Percentiles rank a stretch among this genome's conserved stretches.
Conservation (phyloP, 2,329 filamentous ascomycete species). For the Daldinia eschscholtzii region DNA sequence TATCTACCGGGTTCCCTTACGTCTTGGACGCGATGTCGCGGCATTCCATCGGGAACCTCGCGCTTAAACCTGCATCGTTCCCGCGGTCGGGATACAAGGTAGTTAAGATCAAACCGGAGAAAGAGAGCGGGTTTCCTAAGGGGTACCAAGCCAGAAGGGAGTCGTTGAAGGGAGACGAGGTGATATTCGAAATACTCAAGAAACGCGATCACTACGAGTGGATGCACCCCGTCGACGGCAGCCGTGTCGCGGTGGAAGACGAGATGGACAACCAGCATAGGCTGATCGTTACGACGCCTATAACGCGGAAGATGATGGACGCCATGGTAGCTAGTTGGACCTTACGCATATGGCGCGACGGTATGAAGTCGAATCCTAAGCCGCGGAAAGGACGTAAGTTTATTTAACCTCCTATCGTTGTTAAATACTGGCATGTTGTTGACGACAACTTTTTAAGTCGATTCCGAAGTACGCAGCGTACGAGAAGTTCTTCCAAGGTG, state of each 20-base stretch:
- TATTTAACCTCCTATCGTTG: not conserved
- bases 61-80: constrained; percentile 37
- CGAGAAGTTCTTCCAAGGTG: constrained; percentile 40
- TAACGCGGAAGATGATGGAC: constrained; percentile 40
- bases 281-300: constrained; percentile 36
- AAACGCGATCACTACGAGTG: constrained; percentile 44
- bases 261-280: constrained; percentile 31
- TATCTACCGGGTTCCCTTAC: constrained; percentile 44
- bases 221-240: constrained; percentile 32
- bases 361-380: constrained; percentile 23
- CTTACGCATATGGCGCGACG: constrained; percentile 42
- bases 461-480: constrained; percentile 27
- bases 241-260: constrained; percentile 45
- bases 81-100: constrained; percentile 38
- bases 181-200: constrained; percentile 42
- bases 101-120: constrained; percentile 36
- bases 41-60: constrained; percentile 36
- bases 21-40: constrained; percentile 42
- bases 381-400: constrained; percentile 26
- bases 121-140: constrained; percentile 40
- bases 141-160: constrained; percentile 40
- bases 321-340: constrained; percentile 46
- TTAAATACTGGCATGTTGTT: constrained; percentile 9
- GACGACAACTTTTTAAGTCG: constrained; percentile 24
- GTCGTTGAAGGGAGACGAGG: constrained; percentile 36